Evolutionary conservation across 306 rosid species (phyloP).

Genomic region (Canavalia ensiformis): DNA sequence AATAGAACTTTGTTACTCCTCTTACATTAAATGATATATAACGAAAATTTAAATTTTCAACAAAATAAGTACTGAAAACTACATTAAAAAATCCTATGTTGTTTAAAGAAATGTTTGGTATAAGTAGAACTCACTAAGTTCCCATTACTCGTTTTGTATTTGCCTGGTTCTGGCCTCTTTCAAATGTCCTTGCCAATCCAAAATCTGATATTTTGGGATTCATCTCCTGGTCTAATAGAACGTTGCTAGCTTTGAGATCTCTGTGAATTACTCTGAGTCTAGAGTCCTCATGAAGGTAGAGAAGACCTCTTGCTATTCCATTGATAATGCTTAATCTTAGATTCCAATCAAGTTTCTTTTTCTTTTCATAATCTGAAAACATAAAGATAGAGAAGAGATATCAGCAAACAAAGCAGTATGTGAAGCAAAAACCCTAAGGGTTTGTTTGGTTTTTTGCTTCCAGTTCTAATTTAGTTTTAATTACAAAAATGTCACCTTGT

Average conservation of each 20-base stretch:
- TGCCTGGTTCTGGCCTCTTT: slow-evolving; percentile 42
- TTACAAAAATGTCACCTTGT: no score
- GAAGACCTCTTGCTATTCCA: slow-evolving; percentile 59
- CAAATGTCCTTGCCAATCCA: slow-evolving; percentile 60
- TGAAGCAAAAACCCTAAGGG: no score
- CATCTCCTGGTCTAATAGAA: slow-evolving; percentile 58
- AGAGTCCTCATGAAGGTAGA: slow-evolving; percentile 65
- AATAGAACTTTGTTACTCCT: background rate
- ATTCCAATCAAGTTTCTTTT: slow-evolving; percentile 49
- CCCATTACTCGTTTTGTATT: slow-evolving; percentile 60
- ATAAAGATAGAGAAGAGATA: background rate
- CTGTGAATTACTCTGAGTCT: slow-evolving; percentile 57
- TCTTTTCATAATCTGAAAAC: slow-evolving; percentile 45
- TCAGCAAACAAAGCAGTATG: background rate
- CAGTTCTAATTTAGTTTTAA: no score
- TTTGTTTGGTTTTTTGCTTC: no score
- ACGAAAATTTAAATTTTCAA: background rate
- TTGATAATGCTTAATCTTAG: slow-evolving; percentile 48
- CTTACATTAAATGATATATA: background rate
- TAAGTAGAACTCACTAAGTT: slow-evolving; percentile 51
- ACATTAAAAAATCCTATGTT: background rate
- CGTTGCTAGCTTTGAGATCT: slow-evolving; percentile 61
- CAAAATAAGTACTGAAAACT: background rate
- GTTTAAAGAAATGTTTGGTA: no score
- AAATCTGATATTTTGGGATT: slow-evolving; percentile 64